Base-by-base conservation (phyloP, 2,329 filamentous ascomycete genomes). In the Xylariaceae sp. region DNA sequence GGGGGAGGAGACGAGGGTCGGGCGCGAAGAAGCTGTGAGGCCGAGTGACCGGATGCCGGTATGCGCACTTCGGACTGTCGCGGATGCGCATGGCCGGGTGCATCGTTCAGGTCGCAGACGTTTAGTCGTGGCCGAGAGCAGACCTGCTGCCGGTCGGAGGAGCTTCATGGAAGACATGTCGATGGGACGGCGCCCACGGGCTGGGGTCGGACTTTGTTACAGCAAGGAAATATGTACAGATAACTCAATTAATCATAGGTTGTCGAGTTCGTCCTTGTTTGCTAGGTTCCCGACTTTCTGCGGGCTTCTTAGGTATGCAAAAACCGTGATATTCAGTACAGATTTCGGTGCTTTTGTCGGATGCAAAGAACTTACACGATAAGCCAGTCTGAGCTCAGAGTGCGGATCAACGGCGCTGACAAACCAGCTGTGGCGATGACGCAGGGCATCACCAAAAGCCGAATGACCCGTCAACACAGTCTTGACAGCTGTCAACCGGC, bases 101-200 rank as follows among this genome's bases (percentile, higher is more conserved):
- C 57, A 61, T 63, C 56, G 64, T 39, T 64, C 55, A 15, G 64
- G 60, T n/a, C 45, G 59, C 52, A 57, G 51, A 56, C 58, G 57
- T 59, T 69, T 66, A 51, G 65, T 61, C 23, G 65, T 59, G n/a
- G 65, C 57, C n/a, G 68, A 64, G 13, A 71, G 61, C 18, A 72
- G 62, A 34, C 62, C 59, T 17, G 64, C 64, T 52, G 69, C 64
- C 7, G 71, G 70, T 58, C 69, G 66, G 39, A 69, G 15, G 48
- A 72, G 60, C 56, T 67, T 65, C 51, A 53, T 64, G 17, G 67
- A 65, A 55, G 69, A 56, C 68, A 71, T 70, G 3, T 47, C 62
- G 50, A 35, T 34, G 35, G 11, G 48, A 30, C 13, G 4, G n/a
- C 10, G 15, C 18, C 51, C 58, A 59, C 51, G 34, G 11, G 41